Base-by-base conservation (phyloP, 352 stramenopile genomes). In the Phytophthora ohioensis region DNA sequence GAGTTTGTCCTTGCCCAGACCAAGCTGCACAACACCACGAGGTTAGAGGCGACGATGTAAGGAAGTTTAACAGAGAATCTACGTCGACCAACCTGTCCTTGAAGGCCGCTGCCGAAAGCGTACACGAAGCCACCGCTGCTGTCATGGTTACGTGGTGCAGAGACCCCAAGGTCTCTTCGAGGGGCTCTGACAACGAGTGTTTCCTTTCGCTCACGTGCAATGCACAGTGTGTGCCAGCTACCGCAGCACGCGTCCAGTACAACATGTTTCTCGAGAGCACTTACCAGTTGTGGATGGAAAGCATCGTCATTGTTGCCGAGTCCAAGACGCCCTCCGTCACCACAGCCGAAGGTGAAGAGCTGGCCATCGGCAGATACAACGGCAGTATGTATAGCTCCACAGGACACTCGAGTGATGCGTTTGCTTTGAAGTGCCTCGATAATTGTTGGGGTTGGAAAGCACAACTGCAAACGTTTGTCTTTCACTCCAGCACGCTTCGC, bases 251-350 rank as follows among this genome's bases (percentile, higher is more conserved):
- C 81, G 27, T 91, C 83, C 35, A 88, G 10, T 0, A 92, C 84
- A 6, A 84, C n/a, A n/a, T 88, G 73, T 7, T 73, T 73, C 30
- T 82, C 75, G 2, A 94, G 67, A 42, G 81, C 57, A 13, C 35
- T 68, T 17, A 92, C 86, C 2, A 79, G 58, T 54, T 91, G 74
- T 5, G 86, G 86, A 17, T 82, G 75, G 3, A 78, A 68, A 11
- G 76, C 56, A 43, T 91, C 81, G 4, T 69, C 60, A 12, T 75
- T 81, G 3, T 21, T 73, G 5, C 92, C 92, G 4, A 98, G 77
- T 15, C 95, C 95, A 6, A 98, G 79, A 3, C 93, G 81, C 0
- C 95, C 95, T 27, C 93, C 94, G 63, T 98, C 94, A 12, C 92
- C 85, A 63, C 91, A 98, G 12, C 95, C 95, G 64, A 93, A 96